Conservation (phyloP, 345 rosid species). For the Dipteronia dyeriana region DNA sequence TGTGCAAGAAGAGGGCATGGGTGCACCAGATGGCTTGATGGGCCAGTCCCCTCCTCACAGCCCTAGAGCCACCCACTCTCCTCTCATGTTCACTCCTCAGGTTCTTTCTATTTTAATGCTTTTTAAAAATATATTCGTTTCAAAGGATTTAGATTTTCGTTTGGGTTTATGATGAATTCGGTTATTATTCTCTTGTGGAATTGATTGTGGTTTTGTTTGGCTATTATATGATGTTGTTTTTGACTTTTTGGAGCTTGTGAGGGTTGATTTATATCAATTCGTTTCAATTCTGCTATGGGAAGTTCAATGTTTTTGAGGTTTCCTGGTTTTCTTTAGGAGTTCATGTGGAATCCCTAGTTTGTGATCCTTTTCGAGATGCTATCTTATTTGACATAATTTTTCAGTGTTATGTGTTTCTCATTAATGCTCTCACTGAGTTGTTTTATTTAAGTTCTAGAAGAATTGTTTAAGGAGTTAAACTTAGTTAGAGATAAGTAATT, state of each 20-base stretch:
- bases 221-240: neutral
- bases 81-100: slow-evolving; percentile 97
- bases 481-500: neutral
- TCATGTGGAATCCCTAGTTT: neutral
- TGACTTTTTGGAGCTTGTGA: neutral
- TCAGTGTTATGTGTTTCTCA: neutral
- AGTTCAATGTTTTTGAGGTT: neutral
- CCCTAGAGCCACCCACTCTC: slow-evolving; percentile 78
- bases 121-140: neutral
- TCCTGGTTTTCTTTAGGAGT: neutral
- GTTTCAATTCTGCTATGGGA: neutral
- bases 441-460: neutral
- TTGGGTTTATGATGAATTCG: slow-evolving; percentile 4
- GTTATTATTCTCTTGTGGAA: neutral
- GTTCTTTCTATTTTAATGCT: slow-evolving; percentile 25
- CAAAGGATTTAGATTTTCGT: neutral
- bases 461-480: neutral
- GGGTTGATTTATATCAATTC: neutral
- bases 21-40: slow-evolving; percentile 59
- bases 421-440: neutral
- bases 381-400: neutral
- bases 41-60: slow-evolving; percentile 96
- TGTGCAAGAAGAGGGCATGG: slow-evolving; percentile 41
- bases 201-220: slow-evolving; percentile 7
- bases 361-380: neutral